Percentiles rank a stretch among this genome's conserved stretches.
Evolutionary conservation across 2,329 filamentous ascomycete species (phyloP).

Genomic region (Colletotrichum sp.): DNA sequence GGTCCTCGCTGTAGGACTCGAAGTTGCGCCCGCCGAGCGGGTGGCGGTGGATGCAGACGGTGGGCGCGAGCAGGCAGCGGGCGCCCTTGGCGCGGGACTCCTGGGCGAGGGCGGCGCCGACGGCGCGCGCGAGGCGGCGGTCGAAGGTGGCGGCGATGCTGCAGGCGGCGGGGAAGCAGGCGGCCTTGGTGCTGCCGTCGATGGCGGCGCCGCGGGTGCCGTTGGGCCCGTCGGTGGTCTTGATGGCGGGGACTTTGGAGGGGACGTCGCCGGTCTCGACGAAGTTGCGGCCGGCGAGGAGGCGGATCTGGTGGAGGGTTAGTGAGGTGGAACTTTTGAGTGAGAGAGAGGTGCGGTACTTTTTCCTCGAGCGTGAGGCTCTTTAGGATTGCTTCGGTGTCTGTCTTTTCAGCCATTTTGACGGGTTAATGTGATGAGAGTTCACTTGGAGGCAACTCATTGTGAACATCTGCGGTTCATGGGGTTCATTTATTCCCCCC

Average conservation of each 20-base stretch:
- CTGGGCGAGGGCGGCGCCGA: slow-evolving; percentile 73
- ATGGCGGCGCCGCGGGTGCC: slow-evolving; percentile 21
- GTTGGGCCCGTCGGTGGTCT: slow-evolving; percentile 20
- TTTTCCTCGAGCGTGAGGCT: slow-evolving; percentile 35
- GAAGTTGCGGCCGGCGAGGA: slow-evolving; percentile 19
- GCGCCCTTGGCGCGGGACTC: slow-evolving; percentile 78
- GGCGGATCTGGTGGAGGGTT: not conserved
- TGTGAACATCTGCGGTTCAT: not conserved
- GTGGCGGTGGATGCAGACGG: slow-evolving; percentile 65
- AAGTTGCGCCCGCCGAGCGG: slow-evolving; percentile 69
- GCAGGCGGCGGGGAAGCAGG: slow-evolving; percentile 69
- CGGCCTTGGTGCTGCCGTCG: slow-evolving; percentile 16
- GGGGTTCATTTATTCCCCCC: not conserved
- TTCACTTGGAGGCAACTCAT: not conserved
- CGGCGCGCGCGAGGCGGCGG: slow-evolving; percentile 66
- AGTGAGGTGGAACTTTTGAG: not conserved
- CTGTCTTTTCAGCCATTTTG: slow-evolving; percentile 4
- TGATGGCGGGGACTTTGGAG: slow-evolving; percentile 14
- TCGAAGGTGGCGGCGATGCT: slow-evolving; percentile 78
- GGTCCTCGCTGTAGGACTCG: slow-evolving; percentile 68
- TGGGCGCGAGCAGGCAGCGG: slow-evolving; percentile 65
- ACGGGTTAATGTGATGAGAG: not conserved
- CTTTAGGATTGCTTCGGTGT: slow-evolving; percentile 29
- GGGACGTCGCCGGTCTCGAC: slow-evolving; percentile 12
- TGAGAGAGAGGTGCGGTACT: slow-evolving; percentile 3